Conservation (phyloP, 2,329 filamentous ascomycete genomes). For the Penicillium rolfsii region DNA sequence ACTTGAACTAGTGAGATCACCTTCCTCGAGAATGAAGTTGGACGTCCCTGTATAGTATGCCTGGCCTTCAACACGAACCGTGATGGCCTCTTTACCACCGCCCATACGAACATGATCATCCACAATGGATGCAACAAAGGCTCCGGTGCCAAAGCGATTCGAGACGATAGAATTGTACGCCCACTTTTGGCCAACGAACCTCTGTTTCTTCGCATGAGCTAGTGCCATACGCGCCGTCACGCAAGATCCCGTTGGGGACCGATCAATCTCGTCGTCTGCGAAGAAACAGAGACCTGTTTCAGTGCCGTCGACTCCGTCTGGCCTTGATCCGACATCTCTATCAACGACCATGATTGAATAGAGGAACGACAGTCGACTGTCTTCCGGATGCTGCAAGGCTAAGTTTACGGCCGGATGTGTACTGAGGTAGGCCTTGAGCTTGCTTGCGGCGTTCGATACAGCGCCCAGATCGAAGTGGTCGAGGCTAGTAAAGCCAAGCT, state of each 20-base stretch:
- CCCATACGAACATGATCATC: not conserved
- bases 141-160: conserved; percentile 27
- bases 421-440: conserved; percentile 39
- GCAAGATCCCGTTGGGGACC: conserved; percentile 45
- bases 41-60: conserved; percentile 39
- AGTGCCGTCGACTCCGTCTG: conserved; percentile 30
- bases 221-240: conserved; percentile 45
- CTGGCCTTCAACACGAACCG: conserved; percentile 37
- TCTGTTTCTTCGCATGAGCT: conserved; percentile 37
- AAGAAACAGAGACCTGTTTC: conserved; percentile 53
- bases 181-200: conserved; percentile 31
- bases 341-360: conserved; percentile 27
- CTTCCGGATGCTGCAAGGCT: conserved; percentile 9
- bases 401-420: conserved; percentile 11
- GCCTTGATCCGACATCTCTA: conserved; percentile 29
- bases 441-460: conserved; percentile 38
- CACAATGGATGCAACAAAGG: conserved; percentile 14
- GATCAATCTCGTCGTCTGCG: conserved; percentile 53
- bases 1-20: conserved; percentile 27
- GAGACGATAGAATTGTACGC: conserved; percentile 45
- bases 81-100: conserved; percentile 19
- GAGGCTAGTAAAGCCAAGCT: conserved; percentile 46
- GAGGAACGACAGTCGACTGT: conserved; percentile 19
- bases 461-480: conserved; percentile 33
- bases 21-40: conserved; percentile 36